Percentiles rank a stretch among this genome's conserved stretches.
These are phyloP conservation scores for Plasmopara viticola DNA, from an alignment of 352 stramenopile species.

Conservation along the genomic window DNA sequence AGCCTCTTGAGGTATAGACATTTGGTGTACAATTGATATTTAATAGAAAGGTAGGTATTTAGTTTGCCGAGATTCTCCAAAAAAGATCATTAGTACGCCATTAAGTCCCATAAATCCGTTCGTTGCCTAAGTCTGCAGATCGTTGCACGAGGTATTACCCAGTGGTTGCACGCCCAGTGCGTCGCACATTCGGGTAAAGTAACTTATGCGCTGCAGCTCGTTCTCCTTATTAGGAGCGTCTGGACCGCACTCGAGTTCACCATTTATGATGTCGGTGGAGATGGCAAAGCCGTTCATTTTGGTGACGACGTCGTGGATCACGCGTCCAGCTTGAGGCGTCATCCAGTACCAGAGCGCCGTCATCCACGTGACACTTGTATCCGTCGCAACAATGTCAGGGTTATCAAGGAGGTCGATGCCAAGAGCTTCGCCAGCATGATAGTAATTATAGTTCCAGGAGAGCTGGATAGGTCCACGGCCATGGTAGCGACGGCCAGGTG, in stretches of 20 bases:
- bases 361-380: slow-evolving; percentile 3
- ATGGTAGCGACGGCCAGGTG: slow-evolving; percentile 33
- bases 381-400: slow-evolving; percentile 33
- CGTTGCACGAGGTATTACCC: slow-evolving; percentile 33
- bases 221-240: slow-evolving; percentile 28
- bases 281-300: slow-evolving; percentile 30
- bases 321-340: slow-evolving; percentile 27
- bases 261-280: slow-evolving; percentile 46
- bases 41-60: no score
- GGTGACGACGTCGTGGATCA: slow-evolving; percentile 40
- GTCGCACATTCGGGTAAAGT: slow-evolving; percentile 26
- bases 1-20: no score
- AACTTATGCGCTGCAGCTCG: slow-evolving; percentile 34
- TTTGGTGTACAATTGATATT: no score
- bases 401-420: slow-evolving; percentile 33
- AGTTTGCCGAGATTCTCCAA: no score
- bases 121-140: no score
- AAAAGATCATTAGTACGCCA: no score
- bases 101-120: no score
- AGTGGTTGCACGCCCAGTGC: slow-evolving; percentile 26
- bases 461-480: slow-evolving; percentile 42
- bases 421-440: slow-evolving; percentile 27
- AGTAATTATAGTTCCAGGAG: slow-evolving; percentile 60
- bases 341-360: slow-evolving; percentile 52
- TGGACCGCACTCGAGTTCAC: slow-evolving; percentile 35